Evolutionary conservation across 306 rosid genomes (phyloP).

Genomic region (Prunus fruticosa): DNA sequence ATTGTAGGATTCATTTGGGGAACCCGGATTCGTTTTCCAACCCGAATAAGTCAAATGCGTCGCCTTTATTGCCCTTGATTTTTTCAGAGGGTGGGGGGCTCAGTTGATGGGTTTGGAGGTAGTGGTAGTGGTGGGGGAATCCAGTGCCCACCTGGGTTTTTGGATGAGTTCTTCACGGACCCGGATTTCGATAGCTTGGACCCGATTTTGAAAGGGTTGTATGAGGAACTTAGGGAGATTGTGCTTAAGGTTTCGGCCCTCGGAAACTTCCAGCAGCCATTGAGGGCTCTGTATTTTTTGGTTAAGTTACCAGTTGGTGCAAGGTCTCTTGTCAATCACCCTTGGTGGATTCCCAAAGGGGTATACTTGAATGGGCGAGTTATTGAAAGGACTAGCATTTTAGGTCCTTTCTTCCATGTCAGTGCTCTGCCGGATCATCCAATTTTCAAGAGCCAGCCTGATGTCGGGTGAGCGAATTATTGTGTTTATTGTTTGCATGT

Average conservation of each 20-base stretch:
- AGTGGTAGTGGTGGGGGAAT: conserved; percentile 39
- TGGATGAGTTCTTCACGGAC: conserved; percentile 82
- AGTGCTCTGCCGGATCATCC: conserved; percentile 86
- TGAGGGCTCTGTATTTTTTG: conserved; percentile 73
- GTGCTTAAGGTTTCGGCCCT: conserved; percentile 89
- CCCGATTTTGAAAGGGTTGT: conserved; percentile 68
- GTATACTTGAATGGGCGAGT: conserved; percentile 87
- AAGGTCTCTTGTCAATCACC: conserved; percentile 72
- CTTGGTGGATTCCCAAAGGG: conserved; percentile 94
- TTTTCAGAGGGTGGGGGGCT: conserved; percentile 62
- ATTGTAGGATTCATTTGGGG: conserved; percentile 76
- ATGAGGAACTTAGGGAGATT: conserved; percentile 78
- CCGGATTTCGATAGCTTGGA: conserved; percentile 80
- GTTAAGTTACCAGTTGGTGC: conserved; percentile 84
- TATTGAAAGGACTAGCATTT: conserved; percentile 94
- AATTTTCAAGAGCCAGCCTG: conserved; percentile 83
- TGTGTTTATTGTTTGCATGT: neutral
- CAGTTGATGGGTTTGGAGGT: conserved; percentile 50
- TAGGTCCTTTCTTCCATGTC: conserved; percentile 91
- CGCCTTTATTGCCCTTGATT: conserved; percentile 70
- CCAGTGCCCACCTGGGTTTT: conserved; percentile 78
- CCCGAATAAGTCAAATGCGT: conserved; percentile 7
- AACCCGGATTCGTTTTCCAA: conserved; percentile 65
- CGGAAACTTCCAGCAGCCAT: conserved; percentile 82
- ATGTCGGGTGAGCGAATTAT: conserved; percentile 77